Base-by-base conservation (phyloP, 345 rosid species). In the Diplotaxis tenuifolia region DNA sequence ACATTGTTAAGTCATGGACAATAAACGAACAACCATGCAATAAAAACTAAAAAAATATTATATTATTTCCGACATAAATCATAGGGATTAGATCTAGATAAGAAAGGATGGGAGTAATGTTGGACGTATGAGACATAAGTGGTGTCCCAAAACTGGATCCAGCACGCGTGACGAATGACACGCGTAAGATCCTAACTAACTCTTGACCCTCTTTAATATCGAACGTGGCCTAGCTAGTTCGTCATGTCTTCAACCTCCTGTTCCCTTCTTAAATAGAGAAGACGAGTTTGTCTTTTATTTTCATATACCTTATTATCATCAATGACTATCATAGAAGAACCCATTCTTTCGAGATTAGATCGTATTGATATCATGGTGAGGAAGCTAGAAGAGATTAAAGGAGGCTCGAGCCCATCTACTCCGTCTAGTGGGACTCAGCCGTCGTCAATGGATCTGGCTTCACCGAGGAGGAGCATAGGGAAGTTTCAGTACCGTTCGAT, bases 1-100 rank as follows among this genome's bases (percentile, higher is more conserved):
- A n/a, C 75, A 89, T 89, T 31, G 95, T 42, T 4, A 42, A 42
- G 7, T 42, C 16, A n/a, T 42, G 49, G 49, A 40, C 49, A 40
- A 40, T 16, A 40, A 40, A 40, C 16, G 16, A 60, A 18, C 23
- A 31, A 5, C 20, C 16, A 40, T 40, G 65, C 49, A 34, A 20
- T 34, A 11, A 61, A 61, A 19, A 32, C 16, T n/a, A n/a, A 4
- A 15, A 36, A 58, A 58, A 47, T 60, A 59, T 74, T 58, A 60
- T 74, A 68, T 50, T 52, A 19, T 60, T 60, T 50, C 78, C 42
- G 61, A 66, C 72, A 66, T 56, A 31, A 65, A 45, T 59, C 10
- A 7, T 28, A 21, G 27, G 56, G 25, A 53, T 20, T 53, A 10
- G 47, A 36, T 73, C 3, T 52, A 61, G 79, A 75, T 68, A 75